These are phyloP conservation scores for Kuraishia cidri DNA, from an alignment of 805 yeast genomes.

Conservation along the genomic window DNA sequence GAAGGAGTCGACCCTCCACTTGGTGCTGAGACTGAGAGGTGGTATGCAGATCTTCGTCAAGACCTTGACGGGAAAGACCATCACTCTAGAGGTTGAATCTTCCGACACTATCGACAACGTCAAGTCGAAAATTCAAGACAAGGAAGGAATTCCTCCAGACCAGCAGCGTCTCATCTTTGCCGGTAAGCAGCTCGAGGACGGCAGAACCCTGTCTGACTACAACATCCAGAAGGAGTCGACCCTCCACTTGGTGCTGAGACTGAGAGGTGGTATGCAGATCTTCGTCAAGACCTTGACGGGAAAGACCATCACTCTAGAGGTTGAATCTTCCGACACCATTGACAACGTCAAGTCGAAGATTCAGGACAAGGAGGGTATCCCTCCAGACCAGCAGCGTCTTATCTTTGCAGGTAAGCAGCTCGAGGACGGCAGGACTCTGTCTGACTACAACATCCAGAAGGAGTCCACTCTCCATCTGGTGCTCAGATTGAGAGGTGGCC, in stretches of 20 bases:
- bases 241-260: conserved; percentile 73
- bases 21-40: conserved; percentile 29
- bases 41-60: conserved; percentile 87
- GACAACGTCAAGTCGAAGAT: conserved; percentile 96
- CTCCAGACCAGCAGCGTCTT: conserved; percentile 96
- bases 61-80: conserved; percentile 86
- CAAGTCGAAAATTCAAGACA: conserved; percentile 32
- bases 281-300: conserved; percentile 50
- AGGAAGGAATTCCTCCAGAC: conserved; percentile 36
- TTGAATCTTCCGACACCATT: conserved; percentile 95
- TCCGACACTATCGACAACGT: conserved; percentile 35
- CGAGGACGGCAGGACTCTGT: conserved; percentile 92
- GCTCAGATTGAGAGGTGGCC: conserved; percentile 94
- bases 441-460: conserved; percentile 98
- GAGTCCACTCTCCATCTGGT: conserved; percentile 96
- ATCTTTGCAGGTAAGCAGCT: conserved; percentile 97
- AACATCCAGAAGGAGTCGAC: conserved; percentile 43
- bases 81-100: conserved; percentile 51
- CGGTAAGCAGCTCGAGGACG: conserved; percentile 44
- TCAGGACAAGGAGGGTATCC: conserved; percentile 96
- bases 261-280: conserved; percentile 80
- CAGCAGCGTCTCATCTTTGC: conserved; percentile 36
- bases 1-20: conserved; percentile 28
- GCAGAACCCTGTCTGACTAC: conserved; percentile 92
- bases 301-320: conserved; percentile 80